Percentiles rank a stretch among this genome's conserved stretches.
phyloP scores from a whole-genome alignment of 2,329 filamentous ascomycete species.

The Trematosphaeria pertusa region DNA sequence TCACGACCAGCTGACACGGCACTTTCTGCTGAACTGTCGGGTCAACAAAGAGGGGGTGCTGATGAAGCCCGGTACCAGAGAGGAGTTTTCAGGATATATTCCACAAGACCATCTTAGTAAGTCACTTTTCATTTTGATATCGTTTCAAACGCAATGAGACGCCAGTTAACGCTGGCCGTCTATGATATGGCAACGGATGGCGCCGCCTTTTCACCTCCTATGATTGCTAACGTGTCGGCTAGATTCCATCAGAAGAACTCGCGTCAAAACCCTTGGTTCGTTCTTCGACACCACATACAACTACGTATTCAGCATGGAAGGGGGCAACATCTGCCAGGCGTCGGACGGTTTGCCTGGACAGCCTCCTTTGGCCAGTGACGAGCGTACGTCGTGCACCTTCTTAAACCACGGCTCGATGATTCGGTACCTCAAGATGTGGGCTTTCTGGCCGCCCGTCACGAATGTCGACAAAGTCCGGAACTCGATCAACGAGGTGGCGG shows the following conservation, averaged over 20 bases:
- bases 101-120: conserved; percentile 12
- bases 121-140: no score
- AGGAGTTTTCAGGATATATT: conserved; percentile 7
- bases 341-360: neutral
- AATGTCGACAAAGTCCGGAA: neutral
- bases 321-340: conserved; percentile 10
- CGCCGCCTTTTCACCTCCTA: neutral
- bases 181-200: no score
- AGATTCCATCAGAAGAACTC: conserved; percentile 1
- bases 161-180: no score
- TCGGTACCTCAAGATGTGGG: conserved; percentile 10
- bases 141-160: no score
- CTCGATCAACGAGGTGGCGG: conserved; percentile 5
- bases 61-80: conserved; percentile 2
- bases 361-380: neutral
- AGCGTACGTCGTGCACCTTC: conserved; percentile 17
- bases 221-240: neutral
- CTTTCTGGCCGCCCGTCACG: conserved; percentile 15
- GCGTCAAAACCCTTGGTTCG: conserved; percentile 5
- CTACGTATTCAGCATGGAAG: conserved; percentile 9
- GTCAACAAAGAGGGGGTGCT: conserved; percentile 7
- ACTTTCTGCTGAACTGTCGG: conserved; percentile 13
- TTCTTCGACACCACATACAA: conserved; percentile 14
- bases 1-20: conserved; percentile 21
- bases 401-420: conserved; percentile 15